Base-by-base conservation (phyloP, 2,329 filamentous ascomycete species). In the Mycocentrospora acerina region DNA sequence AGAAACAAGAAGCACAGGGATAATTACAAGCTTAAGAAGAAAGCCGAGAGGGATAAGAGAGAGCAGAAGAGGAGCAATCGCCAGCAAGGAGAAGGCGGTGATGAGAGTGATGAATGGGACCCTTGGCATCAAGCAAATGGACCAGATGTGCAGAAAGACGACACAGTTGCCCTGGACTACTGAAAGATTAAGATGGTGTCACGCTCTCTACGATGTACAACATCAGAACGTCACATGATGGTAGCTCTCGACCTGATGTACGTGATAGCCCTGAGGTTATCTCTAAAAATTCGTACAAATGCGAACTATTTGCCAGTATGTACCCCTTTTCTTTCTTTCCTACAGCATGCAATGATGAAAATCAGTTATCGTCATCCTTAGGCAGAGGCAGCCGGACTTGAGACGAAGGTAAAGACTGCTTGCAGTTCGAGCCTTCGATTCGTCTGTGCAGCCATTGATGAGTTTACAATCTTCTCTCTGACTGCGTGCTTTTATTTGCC, bases 341-440 rank as follows among this genome's bases (percentile, higher is more conserved):
- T 17, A 30, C 27, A 39, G 24, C 24, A 18, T 52, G 42, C 46
- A 61, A 85, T 91, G 89, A 94, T 91, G 89, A 93, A 82, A 90
- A 76, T 68, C 69, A 79, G 72, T 78, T 90, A 90, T 90, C 86
- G 88, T 94, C 89, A 94, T 95, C 89, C 89, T 94, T 94, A 94
- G 88, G 76, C 89, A 79, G 83, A 94, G 58, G 57, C 43, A 34
- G 42, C 29, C 31, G 15, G 43, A 40, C 49, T 57, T 56, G 55
- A 59, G 55, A 48, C 39, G 42, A 40, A 37, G 35, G 42, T 48
- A 53, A 48, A 44, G 46, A 40, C 40, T 37, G 42, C 43, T 50
- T 49, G 56, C 46, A 26, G 41, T 42, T 39, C 35, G 47, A 51
- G 38, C 47, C 47, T 32, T 47, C 35, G 44, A 56, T 45, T 59